Conservation (phyloP, 2,329 filamentous ascomycete species). For the Pestalotiopsis sp. region DNA sequence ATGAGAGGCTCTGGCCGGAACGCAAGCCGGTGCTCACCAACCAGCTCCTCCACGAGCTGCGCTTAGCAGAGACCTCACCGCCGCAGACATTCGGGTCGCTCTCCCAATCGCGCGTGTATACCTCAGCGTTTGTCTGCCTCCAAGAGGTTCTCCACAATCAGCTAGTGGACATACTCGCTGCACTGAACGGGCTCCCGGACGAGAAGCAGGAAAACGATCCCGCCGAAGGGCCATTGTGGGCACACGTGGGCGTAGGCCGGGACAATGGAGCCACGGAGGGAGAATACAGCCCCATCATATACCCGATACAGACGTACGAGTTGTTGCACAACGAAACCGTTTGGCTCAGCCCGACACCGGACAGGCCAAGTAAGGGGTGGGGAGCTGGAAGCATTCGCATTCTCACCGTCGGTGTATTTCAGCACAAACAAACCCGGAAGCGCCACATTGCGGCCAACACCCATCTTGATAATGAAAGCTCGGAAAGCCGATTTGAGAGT, state of each 20-base stretch:
- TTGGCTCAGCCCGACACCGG: constrained; percentile 78
- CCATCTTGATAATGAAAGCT: constrained; percentile 68
- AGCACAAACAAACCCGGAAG: constrained; percentile 49
- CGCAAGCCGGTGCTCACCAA: constrained; percentile 58
- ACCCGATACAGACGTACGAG: constrained; percentile 62
- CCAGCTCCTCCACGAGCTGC: constrained; percentile 42
- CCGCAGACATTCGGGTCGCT: constrained; percentile 49
- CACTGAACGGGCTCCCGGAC: neutral
- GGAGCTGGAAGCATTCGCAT: constrained; percentile 61
- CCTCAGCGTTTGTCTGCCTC: constrained; percentile 60
- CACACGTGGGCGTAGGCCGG: constrained; percentile 66
- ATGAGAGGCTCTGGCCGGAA: constrained; percentile 62
- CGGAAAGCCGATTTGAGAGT: constrained; percentile 57
- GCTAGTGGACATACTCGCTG: constrained; percentile 53
- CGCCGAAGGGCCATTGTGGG: constrained; percentile 59
- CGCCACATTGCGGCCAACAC: constrained; percentile 66
- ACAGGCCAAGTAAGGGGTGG: constrained; percentile 74
- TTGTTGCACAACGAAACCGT: constrained; percentile 63
- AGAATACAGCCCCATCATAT: constrained; percentile 85
- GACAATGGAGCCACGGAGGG: constrained; percentile 67
- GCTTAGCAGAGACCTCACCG: constrained; percentile 22
- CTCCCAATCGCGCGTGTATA: constrained; percentile 42
- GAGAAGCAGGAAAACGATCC: constrained; percentile 29
- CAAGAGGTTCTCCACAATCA: constrained; percentile 70
- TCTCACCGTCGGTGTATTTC: constrained; percentile 64